A percentile compares a stretch with the other conserved stretches of the same genome.
phyloP scores from a whole-genome alignment of 2,329 filamentous ascomycete genomes.

The Stachybotrys chartarum region DNA sequence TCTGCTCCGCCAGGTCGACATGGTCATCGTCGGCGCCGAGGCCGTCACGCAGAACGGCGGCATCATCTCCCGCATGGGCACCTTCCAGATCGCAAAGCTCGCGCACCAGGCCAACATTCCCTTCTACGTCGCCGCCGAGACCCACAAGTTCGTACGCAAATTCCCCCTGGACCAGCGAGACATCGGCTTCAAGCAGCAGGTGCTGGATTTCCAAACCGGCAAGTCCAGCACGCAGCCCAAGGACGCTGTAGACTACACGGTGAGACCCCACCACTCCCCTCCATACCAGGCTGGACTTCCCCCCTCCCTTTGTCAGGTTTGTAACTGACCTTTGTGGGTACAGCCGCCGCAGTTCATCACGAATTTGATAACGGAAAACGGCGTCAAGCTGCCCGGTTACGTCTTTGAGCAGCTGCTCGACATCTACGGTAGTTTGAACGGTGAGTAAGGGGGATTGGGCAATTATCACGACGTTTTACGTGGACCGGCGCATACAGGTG shows the following conservation, averaged over 20 bases:
- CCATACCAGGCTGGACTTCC: conserved; percentile 1
- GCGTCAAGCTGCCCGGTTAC: conserved; percentile 61
- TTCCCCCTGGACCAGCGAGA: conserved; percentile 79
- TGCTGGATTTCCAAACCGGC: conserved; percentile 65
- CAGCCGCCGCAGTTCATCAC: conserved; percentile 62
- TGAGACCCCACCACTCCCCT: conserved; percentile 24
- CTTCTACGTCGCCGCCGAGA: conserved; percentile 89
- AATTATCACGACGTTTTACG: neutral
- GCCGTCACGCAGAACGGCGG: conserved; percentile 92
- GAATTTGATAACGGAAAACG: conserved; percentile 69
- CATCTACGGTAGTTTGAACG: conserved; percentile 42
- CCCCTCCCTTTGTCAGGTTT: conserved; percentile 12
- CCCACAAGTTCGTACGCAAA: conserved; percentile 90
- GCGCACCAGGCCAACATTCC: conserved; percentile 64
- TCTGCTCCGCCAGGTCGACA: conserved; percentile 49
- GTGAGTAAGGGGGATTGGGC: conserved; percentile 1
- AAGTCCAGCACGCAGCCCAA: conserved; percentile 35
- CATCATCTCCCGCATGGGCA: conserved; percentile 80
- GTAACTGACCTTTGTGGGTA: neutral
- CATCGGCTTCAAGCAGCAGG: conserved; percentile 68
- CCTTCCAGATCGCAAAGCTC: conserved; percentile 77
- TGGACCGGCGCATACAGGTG: neutral
- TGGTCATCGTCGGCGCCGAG: conserved; percentile 64
- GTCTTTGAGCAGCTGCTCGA: conserved; percentile 65
- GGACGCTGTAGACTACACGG: conserved; percentile 64